phyloP scores from a whole-genome alignment of 164 flowering plant species.

The Tetrastigma voinierianum region DNA sequence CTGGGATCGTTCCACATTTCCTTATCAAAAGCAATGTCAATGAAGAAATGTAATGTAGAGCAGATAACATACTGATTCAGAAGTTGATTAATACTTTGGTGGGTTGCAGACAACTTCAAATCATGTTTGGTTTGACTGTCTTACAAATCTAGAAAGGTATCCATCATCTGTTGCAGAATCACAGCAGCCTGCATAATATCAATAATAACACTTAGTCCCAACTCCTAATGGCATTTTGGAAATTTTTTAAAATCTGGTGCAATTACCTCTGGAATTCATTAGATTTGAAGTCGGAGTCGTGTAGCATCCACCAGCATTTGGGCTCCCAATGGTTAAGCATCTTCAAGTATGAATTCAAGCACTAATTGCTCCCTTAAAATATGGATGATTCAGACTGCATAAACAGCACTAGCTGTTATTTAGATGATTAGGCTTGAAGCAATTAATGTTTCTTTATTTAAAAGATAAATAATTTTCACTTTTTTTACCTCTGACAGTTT shows the following conservation, averaged over 20 bases:
- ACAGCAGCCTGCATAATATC: conserved; percentile 40
- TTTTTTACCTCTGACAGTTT: conserved; percentile 53
- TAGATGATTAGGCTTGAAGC: background rate
- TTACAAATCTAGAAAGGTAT: conserved; percentile 35
- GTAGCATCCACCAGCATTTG: conserved; percentile 45
- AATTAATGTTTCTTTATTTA: background rate
- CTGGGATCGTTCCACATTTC: background rate
- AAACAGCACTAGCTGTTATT: background rate
- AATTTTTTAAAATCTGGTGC: conserved; percentile 1
- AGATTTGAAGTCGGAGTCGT: conserved; percentile 25
- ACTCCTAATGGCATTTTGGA: background rate
- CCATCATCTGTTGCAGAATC: conserved; percentile 57
- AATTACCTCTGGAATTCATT: conserved; percentile 47
- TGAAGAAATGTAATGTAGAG: background rate
- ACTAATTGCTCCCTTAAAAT: conserved; percentile 59
- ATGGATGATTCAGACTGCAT: conserved; percentile 59
- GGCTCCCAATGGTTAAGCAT: conserved; percentile 66
- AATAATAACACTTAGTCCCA: conserved; percentile 4
- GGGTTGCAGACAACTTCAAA: conserved; percentile 21
- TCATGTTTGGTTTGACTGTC: conserved; percentile 37
- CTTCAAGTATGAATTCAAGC: conserved; percentile 80
- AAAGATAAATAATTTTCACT: background rate
- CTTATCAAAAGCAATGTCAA: background rate
- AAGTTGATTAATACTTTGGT: conserved; percentile 80
- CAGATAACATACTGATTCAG: conserved; percentile 69